Evolutionary conservation across 768 basidiomycete species (phyloP).

Genomic region (Hortiboletus flavorubellus): DNA sequence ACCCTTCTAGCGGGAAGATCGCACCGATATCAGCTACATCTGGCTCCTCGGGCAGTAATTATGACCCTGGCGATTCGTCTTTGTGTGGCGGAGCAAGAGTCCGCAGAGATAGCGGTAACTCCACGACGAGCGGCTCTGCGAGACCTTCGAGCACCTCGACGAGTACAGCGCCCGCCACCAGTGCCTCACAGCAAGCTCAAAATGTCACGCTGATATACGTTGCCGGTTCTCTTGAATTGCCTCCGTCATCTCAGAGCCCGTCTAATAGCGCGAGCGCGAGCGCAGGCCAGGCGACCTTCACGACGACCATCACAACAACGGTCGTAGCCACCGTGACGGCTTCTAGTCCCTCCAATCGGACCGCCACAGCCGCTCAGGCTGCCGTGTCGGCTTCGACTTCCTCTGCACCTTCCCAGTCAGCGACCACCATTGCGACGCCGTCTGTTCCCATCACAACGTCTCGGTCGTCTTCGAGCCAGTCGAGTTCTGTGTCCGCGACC

Average conservation of each 20-base stretch:
- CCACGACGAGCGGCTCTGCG: conserved; percentile 7
- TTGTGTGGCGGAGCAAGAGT: conserved; percentile 10
- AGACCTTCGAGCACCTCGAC: conserved; percentile 18
- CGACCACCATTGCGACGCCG: background rate
- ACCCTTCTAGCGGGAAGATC: conserved; percentile 44
- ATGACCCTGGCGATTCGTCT: background rate
- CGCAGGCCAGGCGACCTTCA: conserved; percentile 5
- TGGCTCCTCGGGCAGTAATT: conserved; percentile 24
- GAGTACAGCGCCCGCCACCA: conserved; percentile 9
- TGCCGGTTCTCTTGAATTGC: conserved; percentile 35
- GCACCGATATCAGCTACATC: conserved; percentile 48
- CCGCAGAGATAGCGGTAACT: conserved; percentile 9
- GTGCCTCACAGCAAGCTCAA: conserved; percentile 10
- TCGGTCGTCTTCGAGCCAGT: conserved; percentile 2
- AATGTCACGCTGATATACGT: conserved; percentile 56
- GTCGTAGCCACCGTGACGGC: conserved; percentile 11
- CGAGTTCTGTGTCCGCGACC: background rate
- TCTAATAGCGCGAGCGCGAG: background rate
- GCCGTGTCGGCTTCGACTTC: conserved; percentile 12
- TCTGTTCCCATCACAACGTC: background rate
- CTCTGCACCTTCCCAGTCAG: conserved; percentile 3
- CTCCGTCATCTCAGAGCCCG: conserved; percentile 5
- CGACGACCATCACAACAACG: conserved; percentile 29
- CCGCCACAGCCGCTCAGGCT: conserved; percentile 11
- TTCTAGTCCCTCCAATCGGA: background rate